Base-by-base conservation (phyloP, 192 early-diverging fungal genomes). In the Coemansia sp. region DNA sequence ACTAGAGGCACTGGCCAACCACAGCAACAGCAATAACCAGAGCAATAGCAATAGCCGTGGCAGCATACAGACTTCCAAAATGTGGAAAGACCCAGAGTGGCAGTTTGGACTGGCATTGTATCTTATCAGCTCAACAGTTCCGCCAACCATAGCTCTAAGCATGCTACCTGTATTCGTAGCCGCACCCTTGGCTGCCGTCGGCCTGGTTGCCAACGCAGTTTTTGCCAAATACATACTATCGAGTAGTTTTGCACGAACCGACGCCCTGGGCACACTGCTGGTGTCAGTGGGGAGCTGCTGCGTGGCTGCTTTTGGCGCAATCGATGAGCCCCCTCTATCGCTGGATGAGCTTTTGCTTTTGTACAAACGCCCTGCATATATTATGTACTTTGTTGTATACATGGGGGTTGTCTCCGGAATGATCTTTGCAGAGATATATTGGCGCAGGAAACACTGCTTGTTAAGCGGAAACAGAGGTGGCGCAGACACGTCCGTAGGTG, bases 161-260 rank as follows among this genome's bases (percentile, higher is more conserved):
- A 87, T 90, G 57, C 82, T 92, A 11, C 91, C 91, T 2, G 89
- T 92, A 11, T 87, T 91, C 62, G 90, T 91, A 50, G 73, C 90
- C 16, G 91, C 91, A 11, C 91, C 91, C 7, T 71, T 92, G 62
- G 89, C 89, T 3, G 89, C 91, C 5, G 85, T 90, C 33, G 87
- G 86, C 5, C 70, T 92, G 52, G 88, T 91, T 16, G 89, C 90
- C 62, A 92, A 92, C 74, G 91, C 89, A 6, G 78, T 90, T 3
- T 91, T 90, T 82, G 89, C 91, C 7, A 71, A 83, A 34, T 69
- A 85, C 40, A 76, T 92, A 5, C 58, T 92, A 28, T 77, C 74
- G 25, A 89, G 89, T 66, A 84, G 71, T 30, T 91, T 92, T 81
- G 83, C 81, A 7, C 78, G 67, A 34, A 82, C 85, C 22, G 89